These are phyloP conservation scores for Eimeria maxima DNA, from an alignment of 169 alveolate species.

Conservation along the genomic window DNA sequence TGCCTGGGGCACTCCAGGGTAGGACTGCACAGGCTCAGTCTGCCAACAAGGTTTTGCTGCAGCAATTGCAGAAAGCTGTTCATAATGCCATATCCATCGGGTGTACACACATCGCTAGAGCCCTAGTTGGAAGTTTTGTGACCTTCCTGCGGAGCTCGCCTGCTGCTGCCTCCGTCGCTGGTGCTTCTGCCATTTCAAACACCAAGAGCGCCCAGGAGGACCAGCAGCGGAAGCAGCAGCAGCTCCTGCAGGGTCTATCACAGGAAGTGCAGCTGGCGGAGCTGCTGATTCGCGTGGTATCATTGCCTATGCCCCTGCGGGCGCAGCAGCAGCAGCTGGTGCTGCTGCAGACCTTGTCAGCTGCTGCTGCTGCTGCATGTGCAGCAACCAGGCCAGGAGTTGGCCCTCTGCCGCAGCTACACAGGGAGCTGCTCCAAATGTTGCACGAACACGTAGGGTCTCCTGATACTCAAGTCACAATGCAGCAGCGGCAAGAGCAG, in stretches of 20 bases:
- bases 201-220: constrained; percentile 10
- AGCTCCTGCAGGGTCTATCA: constrained; percentile 15
- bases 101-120: constrained; percentile 32
- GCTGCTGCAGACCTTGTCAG: constrained; percentile 75
- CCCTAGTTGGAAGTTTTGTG: constrained; percentile 28
- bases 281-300: constrained; percentile 59
- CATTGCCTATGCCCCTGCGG: constrained; percentile 35
- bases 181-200: background rate
- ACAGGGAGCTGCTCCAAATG: constrained; percentile 62
- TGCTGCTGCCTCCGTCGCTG: constrained; percentile 14
- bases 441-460: constrained; percentile 46
- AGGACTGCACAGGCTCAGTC: background rate
- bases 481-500: constrained; percentile 51
- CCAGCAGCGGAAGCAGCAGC: constrained; percentile 72
- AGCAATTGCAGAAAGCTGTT: constrained; percentile 57
- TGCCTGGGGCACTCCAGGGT: constrained; percentile 5
- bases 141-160: background rate
- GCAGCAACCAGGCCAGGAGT: constrained; percentile 23
- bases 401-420: constrained; percentile 31
- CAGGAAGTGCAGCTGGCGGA: constrained; percentile 69
- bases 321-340: constrained; percentile 69
- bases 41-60: constrained; percentile 23
- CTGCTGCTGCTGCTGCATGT: constrained; percentile 74
- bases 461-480: background rate
- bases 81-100: constrained; percentile 37